Percentiles rank a stretch among this genome's conserved stretches.
Conservation (phyloP, 306 rosid species). For the Ziziphus jujuba region DNA sequence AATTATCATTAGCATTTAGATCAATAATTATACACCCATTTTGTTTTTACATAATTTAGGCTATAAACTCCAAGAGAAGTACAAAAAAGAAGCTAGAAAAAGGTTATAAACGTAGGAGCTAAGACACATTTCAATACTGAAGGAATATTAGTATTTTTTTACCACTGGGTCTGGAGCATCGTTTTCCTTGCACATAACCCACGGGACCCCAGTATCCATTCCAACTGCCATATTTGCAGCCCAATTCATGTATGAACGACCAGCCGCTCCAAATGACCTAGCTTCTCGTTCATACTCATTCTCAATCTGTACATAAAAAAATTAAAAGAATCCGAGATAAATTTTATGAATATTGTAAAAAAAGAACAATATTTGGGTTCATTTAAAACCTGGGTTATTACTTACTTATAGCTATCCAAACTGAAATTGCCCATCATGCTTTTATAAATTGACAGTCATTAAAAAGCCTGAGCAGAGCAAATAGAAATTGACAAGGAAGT, state of each 20-base stretch:
- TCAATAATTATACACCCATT: too few relatives aligned
- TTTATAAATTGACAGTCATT: not conserved
- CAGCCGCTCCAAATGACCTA: conserved; percentile 64
- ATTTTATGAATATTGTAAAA: not conserved
- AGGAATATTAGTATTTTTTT: conserved; percentile 20
- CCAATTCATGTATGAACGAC: conserved; percentile 75
- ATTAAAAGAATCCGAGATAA: not conserved
- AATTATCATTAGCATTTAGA: not conserved
- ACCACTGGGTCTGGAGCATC: conserved; percentile 94
- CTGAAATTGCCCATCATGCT: too few relatives aligned
- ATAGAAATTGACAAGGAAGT: not conserved
- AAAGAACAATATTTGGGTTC: not conserved
- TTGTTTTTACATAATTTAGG: not conserved
- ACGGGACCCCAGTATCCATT: conserved; percentile 73
- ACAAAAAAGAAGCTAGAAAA: not conserved
- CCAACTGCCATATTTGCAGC: conserved; percentile 85
- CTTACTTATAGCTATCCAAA: too few relatives aligned
- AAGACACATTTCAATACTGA: not conserved
- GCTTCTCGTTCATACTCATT: conserved; percentile 75
- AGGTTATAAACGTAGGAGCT: not conserved
- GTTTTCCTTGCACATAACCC: conserved; percentile 91
- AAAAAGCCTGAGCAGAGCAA: not conserved
- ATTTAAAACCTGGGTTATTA: not conserved
- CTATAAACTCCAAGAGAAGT: too few relatives aligned
- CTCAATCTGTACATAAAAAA: conserved; percentile 61